Evolutionary conservation across 202 grass and related monocot species (phyloP), one percentile per base, ranked within the genome.

Genomic region (Dendrocalamus latiflorus): DNA sequence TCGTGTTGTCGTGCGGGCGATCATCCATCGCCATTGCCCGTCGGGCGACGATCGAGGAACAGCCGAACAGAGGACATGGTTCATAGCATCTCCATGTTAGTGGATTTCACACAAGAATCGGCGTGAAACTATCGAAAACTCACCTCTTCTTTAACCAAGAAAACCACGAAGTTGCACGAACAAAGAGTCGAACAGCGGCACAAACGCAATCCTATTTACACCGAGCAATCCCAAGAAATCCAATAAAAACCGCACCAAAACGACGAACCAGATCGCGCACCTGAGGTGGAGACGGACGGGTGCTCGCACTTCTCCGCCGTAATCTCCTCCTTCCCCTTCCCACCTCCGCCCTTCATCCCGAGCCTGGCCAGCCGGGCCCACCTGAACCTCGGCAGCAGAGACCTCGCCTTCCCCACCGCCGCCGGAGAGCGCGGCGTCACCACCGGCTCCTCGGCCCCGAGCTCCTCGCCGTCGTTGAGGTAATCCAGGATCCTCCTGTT

Each of bases 401-500:
- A 74, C 79, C 0, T 18, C 57, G 58, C n/a, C n/a, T n/a, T n/a
- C n/a, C n/a, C n/a, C n/a, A n/a, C n/a, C n/a, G n/a, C 74, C 3
- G 64, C 54, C 3, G 64, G 62, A 0, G 63, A 20, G 4, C 58
- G n/a, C 5, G 74, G 67, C 42, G 82, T 18, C 20, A 6, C 56
- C 5, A 2, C 54, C 1, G 18, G 14, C 1, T 51, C 83, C 6
- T 61, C 69, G 4, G 13, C 1, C 22, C 83, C 83, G 51, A 86
- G 53, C 74, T 90, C 88, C 80, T 90, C 88, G 20, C 88, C 88
- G 54, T 84, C 84, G 84, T 87, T 90, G 84, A 90, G 84, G 80
- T 83, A 90, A 11, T 90, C 88, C 15, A 83, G 51, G 84, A 90
- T 90, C 80, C 84, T 86, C 84, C 79, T 48, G 4, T 5, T 20